Base-by-base conservation (phyloP, 202 grass and related monocot genomes). In the Zoysia matrella region DNA sequence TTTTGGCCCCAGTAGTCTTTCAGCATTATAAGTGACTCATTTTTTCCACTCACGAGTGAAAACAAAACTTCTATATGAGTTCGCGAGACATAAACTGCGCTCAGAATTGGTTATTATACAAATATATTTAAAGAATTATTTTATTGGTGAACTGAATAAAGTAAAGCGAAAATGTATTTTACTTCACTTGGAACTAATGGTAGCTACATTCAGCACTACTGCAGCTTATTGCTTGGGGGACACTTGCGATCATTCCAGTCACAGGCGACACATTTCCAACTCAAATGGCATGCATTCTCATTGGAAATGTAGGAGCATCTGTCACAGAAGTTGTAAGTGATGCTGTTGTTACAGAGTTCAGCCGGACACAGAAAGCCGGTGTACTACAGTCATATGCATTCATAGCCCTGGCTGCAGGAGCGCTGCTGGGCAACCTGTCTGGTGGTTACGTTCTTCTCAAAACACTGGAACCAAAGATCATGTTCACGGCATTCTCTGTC, bases 311-410 rank as follows among this genome's bases (percentile, higher is more conserved):
- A 0, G 94, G 94, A 60, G 91, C 89, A 65, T 97, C 94, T 52
- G 52, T 97, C 63, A 89, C 94, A 6, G 94, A 97, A 92, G 91
- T 97, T 66, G 94, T 89, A n/a, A 92, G 89, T 22, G 94, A 97
- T 85, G 94, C 94, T 55, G 74, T 97, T 45, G 69, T 97, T 22
- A 91, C 94, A 0, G 94, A 97, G 67, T 90, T 89, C 73, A 90
- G 91, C 60, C 85, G 89, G 85, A 89, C 85, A 53, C 89, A 86
- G 52, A 86, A 92, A 85, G 80, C 73, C 1, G 94, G 91, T 65
- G 89, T 90, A 69, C 75, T 97, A 13, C 94, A 97, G 30, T 97
- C 94, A 22, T 90, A 92, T 2, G 89, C 94, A 22, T 90, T 97
- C 81, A 85, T 97, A 61, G 85, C 89, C 56, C 85, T 97, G 12